These are phyloP conservation scores for Psilocybe cyanescens DNA, from an alignment of 768 basidiomycete genomes.

Conservation along the genomic window DNA sequence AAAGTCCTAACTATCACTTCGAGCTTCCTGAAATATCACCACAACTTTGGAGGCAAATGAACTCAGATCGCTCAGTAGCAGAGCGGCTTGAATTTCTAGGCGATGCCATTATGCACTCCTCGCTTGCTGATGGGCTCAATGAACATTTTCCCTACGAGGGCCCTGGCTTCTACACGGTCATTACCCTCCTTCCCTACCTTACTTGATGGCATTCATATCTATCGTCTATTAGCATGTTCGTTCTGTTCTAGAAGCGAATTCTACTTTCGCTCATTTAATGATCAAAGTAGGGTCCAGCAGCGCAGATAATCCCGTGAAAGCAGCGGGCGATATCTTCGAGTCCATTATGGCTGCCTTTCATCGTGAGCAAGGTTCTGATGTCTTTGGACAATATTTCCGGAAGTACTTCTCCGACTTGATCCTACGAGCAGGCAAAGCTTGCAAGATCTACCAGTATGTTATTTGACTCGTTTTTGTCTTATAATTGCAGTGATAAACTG, in stretches of 20 bases:
- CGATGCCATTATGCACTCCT: slow-evolving; percentile 48
- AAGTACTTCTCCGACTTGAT: slow-evolving; percentile 43
- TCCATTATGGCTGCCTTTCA: slow-evolving; percentile 48
- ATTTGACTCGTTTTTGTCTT: background rate
- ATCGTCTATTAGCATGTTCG: slow-evolving; percentile 18
- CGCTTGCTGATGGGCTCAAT: slow-evolving; percentile 42
- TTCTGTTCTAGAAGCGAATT: slow-evolving; percentile 32
- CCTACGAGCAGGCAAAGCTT: slow-evolving; percentile 30
- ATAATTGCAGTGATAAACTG: background rate
- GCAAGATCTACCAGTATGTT: slow-evolving; percentile 17
- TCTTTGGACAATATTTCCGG: slow-evolving; percentile 40
- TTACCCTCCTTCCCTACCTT: slow-evolving; percentile 4
- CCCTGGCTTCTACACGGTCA: slow-evolving; percentile 40
- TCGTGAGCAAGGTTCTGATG: slow-evolving; percentile 39
- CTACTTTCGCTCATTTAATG: slow-evolving; percentile 42
- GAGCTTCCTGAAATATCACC: slow-evolving; percentile 36
- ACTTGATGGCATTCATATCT: background rate
- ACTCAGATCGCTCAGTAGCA: slow-evolving; percentile 26
- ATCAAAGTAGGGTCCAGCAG: slow-evolving; percentile 32
- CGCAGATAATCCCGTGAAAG: slow-evolving; percentile 31
- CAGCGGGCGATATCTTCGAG: slow-evolving; percentile 50
- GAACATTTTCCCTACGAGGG: slow-evolving; percentile 31
- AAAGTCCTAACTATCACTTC: slow-evolving; percentile 24
- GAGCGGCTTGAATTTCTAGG: slow-evolving; percentile 52
- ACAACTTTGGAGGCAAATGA: slow-evolving; percentile 30